Percentiles rank a stretch among this genome's conserved stretches.
phyloP scores from a whole-genome alignment of 805 yeast species.

The Blastobotrys peoriensis region DNA sequence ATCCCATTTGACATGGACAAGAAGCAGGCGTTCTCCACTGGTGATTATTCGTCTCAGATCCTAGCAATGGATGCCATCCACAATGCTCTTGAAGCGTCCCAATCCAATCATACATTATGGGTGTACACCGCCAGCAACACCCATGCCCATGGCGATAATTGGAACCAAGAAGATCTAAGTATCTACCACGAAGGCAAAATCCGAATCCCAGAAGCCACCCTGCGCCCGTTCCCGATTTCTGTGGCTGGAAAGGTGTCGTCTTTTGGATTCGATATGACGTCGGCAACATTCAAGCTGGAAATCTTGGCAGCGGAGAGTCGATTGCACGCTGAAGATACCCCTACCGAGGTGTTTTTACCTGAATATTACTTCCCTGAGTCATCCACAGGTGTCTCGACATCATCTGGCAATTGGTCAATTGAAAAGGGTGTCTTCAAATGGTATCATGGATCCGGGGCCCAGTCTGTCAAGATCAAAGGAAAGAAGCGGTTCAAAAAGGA shows the following conservation, averaged over 20 bases:
- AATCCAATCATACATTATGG: conserved; percentile 77
- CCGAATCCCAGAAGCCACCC: conserved; percentile 59
- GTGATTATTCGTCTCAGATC: conserved; percentile 63
- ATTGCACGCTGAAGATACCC: not conserved
- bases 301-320: conserved; percentile 7
- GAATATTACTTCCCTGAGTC: conserved; percentile 57
- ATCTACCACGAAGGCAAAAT: conserved; percentile 66
- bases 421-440: conserved; percentile 31
- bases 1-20: conserved; percentile 93
- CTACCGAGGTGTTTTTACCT: conserved; percentile 61
- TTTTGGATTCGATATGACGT: conserved; percentile 17
- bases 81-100: conserved; percentile 66
- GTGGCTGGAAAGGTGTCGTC: conserved; percentile 15
- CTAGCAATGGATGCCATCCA: conserved; percentile 75
- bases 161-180: conserved; percentile 92
- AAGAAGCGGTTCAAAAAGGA: not conserved
- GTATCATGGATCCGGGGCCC: conserved; percentile 1
- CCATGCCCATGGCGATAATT: conserved; percentile 79
- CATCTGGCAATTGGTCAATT: conserved; percentile 52
- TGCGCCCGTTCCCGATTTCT: conserved; percentile 64
- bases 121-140: conserved; percentile 64
- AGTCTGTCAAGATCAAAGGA: conserved; percentile 1
- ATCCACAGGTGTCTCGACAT: conserved; percentile 42
- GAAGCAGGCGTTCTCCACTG: conserved; percentile 56
- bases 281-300: conserved; percentile 13